phyloP scores from a whole-genome alignment of 2,329 filamentous ascomycete genomes.

The Aspergillus sp. region DNA sequence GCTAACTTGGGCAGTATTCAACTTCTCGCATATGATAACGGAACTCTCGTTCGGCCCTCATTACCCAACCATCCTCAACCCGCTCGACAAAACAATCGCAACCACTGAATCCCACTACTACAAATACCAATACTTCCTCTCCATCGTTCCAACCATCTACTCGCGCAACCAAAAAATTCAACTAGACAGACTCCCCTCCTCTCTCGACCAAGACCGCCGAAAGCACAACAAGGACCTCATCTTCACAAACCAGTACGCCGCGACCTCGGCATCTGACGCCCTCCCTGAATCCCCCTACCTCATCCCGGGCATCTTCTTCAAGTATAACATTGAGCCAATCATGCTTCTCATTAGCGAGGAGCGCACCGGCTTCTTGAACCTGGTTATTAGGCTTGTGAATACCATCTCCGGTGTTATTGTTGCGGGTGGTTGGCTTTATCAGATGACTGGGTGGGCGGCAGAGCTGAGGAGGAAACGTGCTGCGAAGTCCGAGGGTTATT shows the following conservation, averaged over 20 bases:
- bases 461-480: constrained; percentile 50
- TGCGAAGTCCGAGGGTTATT: constrained; percentile 47
- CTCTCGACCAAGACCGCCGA: constrained; percentile 33
- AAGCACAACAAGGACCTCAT: constrained; percentile 58
- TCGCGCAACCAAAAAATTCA: constrained; percentile 53
- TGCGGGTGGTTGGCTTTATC: constrained; percentile 89
- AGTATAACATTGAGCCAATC: constrained; percentile 98
- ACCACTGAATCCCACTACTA: constrained; percentile 75
- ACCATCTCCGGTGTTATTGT: constrained; percentile 88
- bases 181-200: constrained; percentile 44
- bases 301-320: constrained; percentile 93
- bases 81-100: constrained; percentile 87
- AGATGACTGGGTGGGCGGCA: constrained; percentile 72
- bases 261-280: constrained; percentile 76
- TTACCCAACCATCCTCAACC: constrained; percentile 90
- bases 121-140: constrained; percentile 98
- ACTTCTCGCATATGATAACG: constrained; percentile 95
- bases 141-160: constrained; percentile 91
- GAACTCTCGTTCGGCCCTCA: constrained; percentile 97
- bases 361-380: constrained; percentile 69
- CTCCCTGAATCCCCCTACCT: constrained; percentile 58
- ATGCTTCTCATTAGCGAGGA: constrained; percentile 81
- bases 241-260: constrained; percentile 96
- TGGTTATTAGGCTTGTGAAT: constrained; percentile 84
- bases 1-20: constrained; percentile 65